These are phyloP conservation scores for Pseudogymnoascus sp. DNA, from an alignment of 2,329 filamentous ascomycete genomes.

Conservation along the genomic window DNA sequence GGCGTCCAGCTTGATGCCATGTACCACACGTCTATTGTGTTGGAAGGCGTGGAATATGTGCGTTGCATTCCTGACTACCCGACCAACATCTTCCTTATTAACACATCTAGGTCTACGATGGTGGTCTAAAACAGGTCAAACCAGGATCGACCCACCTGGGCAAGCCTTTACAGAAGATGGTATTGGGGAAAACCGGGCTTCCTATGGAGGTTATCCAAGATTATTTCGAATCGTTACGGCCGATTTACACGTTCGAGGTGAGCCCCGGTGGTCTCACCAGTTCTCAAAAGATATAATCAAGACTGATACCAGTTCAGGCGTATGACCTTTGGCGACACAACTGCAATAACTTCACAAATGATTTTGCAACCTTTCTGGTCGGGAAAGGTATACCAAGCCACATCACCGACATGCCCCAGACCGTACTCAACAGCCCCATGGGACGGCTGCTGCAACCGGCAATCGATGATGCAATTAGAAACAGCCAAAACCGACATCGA, in stretches of 20 bases:
- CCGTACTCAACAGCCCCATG: slow-evolving; percentile 77
- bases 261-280: not conserved
- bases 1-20: slow-evolving; percentile 77
- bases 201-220: slow-evolving; percentile 76
- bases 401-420: slow-evolving; percentile 76
- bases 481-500: slow-evolving; percentile 48
- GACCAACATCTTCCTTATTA: slow-evolving; percentile 22
- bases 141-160: slow-evolving; percentile 85
- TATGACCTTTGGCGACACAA: slow-evolving; percentile 90
- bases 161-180: slow-evolving; percentile 64
- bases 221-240: slow-evolving; percentile 74
- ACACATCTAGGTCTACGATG: slow-evolving; percentile 54
- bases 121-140: slow-evolving; percentile 70
- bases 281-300: not conserved
- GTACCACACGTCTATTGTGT: slow-evolving; percentile 86
- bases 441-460: slow-evolving; percentile 81
- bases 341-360: slow-evolving; percentile 96
- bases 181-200: slow-evolving; percentile 67
- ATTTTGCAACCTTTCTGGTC: slow-evolving; percentile 80
- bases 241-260: slow-evolving; percentile 74
- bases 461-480: slow-evolving; percentile 54
- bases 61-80: slow-evolving; percentile 12
- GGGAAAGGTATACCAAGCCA: slow-evolving; percentile 82
- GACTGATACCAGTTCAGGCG: slow-evolving; percentile 39
- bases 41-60: slow-evolving; percentile 73